These are phyloP conservation scores for Solanum stenotomum DNA, from an alignment of 257 asterid genomes.

Conservation along the genomic window DNA sequence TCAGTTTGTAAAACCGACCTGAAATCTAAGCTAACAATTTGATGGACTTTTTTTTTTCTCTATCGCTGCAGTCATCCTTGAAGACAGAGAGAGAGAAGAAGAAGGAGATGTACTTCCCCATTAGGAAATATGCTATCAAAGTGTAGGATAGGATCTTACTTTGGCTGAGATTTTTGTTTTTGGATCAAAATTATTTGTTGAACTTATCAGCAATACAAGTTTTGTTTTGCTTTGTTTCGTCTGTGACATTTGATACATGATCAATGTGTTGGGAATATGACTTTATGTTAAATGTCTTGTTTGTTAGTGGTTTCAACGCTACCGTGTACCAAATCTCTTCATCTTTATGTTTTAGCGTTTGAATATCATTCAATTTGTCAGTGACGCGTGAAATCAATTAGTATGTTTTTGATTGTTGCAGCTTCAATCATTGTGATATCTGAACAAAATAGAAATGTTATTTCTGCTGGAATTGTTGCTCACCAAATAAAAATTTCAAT, in stretches of 20 bases:
- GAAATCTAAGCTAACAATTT: not conserved
- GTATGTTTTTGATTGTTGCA: not conserved
- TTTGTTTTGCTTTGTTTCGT: not conserved
- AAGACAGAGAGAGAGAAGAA: constrained; percentile 26
- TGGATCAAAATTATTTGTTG: not conserved
- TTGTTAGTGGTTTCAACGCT: not conserved
- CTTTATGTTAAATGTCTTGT: not conserved
- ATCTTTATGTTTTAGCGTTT: not conserved
- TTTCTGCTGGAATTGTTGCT: not conserved
- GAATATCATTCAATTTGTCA: no score
- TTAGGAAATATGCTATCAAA: constrained; percentile 25
- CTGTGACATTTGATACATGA: not conserved
- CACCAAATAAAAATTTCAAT: not conserved
- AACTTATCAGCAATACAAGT: not conserved
- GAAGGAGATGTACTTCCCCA: constrained; percentile 30
- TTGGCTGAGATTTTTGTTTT: not conserved
- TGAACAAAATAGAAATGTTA: not conserved
- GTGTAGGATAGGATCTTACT: constrained; percentile 13
- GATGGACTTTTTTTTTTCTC: not conserved
- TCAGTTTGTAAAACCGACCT: not conserved
- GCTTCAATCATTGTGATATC: not conserved
- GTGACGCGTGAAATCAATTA: not conserved
- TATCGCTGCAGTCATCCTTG: constrained; percentile 15
- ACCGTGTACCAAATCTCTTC: no score
- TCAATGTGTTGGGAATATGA: not conserved